A percentile compares a stretch with the other conserved stretches of the same genome.
Conservation (phyloP, 805 yeast genomes). For the Candida broadrunensis region DNA sequence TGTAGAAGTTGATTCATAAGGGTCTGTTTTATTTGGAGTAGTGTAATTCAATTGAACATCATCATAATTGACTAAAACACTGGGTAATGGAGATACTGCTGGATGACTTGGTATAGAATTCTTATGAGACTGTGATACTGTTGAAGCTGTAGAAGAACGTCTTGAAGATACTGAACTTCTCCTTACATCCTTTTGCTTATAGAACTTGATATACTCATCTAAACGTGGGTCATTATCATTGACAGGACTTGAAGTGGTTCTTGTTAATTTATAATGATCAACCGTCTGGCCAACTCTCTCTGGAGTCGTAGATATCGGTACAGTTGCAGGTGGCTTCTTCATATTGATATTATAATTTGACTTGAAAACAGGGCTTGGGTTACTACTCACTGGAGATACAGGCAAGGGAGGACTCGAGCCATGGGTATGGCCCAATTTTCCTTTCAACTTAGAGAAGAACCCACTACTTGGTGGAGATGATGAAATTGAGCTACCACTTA, state of each 20-base stretch:
- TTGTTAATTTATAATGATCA: not conserved
- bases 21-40: not conserved
- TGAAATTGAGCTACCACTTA: slow-evolving; percentile 14
- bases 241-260: not conserved
- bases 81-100: slow-evolving; percentile 10
- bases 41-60: slow-evolving; percentile 10
- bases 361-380: not conserved
- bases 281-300: not conserved
- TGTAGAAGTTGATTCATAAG: slow-evolving; percentile 6
- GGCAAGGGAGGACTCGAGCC: slow-evolving; percentile 3
- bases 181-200: slow-evolving; percentile 20
- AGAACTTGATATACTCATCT: slow-evolving; percentile 35
- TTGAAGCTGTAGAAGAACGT: slow-evolving; percentile 6
- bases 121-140: slow-evolving; percentile 5
- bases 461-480: slow-evolving; percentile 19
- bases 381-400: slow-evolving; percentile 4
- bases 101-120: slow-evolving; percentile 1
- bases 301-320: not conserved
- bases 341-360: not conserved
- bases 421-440: slow-evolving; percentile 17
- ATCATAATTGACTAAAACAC: slow-evolving; percentile 16
- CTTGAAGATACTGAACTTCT: slow-evolving; percentile 13
- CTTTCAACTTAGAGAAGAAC: slow-evolving; percentile 36
- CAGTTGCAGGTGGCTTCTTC: not conserved
- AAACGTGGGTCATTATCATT: slow-evolving; percentile 26